Percentiles rank a stretch among this genome's conserved stretches.
Evolutionary conservation across 2,329 filamentous ascomycete genomes (phyloP).

Genomic region (Alternaria triticina): DNA sequence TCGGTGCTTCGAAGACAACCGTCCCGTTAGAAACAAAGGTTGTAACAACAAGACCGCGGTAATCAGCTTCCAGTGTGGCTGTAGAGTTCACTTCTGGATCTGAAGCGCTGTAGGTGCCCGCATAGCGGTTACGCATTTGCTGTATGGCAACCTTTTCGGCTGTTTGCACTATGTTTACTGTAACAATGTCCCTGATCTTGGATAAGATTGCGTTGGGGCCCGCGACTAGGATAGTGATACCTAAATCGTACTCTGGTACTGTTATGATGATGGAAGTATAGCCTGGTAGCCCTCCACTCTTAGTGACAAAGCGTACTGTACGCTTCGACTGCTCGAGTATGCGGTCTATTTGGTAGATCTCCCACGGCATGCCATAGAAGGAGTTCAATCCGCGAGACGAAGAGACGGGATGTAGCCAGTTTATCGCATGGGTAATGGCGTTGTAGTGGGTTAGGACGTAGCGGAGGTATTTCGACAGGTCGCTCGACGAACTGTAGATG

Average conservation of each 20-base stretch:
- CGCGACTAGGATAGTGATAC: constrained; percentile 51
- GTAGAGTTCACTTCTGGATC: constrained; percentile 34
- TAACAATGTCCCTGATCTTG: constrained; percentile 41
- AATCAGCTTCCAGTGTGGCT: constrained; percentile 31
- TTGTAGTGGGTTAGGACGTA: constrained; percentile 53
- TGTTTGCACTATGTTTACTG: constrained; percentile 35
- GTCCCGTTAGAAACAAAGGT: constrained; percentile 40
- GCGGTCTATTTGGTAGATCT: constrained; percentile 53
- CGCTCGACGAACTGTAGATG: constrained; percentile 50
- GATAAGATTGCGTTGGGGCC: constrained; percentile 17
- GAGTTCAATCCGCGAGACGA: constrained; percentile 44
- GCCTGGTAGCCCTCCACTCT: constrained; percentile 52
- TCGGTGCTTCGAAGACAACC: constrained; percentile 22
- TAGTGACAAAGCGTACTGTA: constrained; percentile 54
- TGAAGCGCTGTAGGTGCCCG: constrained; percentile 31
- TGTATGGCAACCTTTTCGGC: constrained; percentile 43
- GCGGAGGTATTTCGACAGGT: constrained; percentile 54
- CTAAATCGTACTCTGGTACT: constrained; percentile 53
- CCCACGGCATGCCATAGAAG: constrained; percentile 58
- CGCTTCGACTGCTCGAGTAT: constrained; percentile 46
- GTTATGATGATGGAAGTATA: constrained; percentile 51
- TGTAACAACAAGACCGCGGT: constrained; percentile 37
- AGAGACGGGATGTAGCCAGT: constrained; percentile 54
- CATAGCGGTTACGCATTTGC: constrained; percentile 36
- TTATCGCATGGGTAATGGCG: constrained; percentile 48